A percentile compares a stretch with the other conserved stretches of the same genome.
These are phyloP conservation scores for Trametes cingulata DNA, from an alignment of 768 basidiomycete genomes.

Conservation along the genomic window DNA sequence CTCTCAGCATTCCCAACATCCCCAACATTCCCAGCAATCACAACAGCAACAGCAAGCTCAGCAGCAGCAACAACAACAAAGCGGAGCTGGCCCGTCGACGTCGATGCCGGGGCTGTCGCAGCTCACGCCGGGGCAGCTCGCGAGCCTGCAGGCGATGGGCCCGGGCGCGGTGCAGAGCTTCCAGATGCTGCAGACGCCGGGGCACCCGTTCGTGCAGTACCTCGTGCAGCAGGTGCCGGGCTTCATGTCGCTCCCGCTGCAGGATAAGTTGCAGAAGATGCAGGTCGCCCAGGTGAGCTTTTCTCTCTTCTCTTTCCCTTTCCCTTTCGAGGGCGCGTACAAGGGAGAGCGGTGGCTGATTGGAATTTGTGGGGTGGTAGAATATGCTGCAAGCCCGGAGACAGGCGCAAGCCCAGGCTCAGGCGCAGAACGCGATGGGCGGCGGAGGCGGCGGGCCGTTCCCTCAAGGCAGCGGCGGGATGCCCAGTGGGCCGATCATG, in stretches of 20 bases:
- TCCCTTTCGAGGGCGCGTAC: too few relatives aligned
- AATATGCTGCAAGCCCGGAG: slow-evolving; percentile 35
- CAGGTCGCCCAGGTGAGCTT: slow-evolving; percentile 49
- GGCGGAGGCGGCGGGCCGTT: slow-evolving; percentile 16
- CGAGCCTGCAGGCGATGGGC: slow-evolving; percentile 27
- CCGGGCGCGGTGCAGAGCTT: slow-evolving; percentile 45
- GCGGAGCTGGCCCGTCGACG: slow-evolving; percentile 20
- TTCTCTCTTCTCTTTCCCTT: neutral
- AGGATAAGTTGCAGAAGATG: slow-evolving; percentile 63
- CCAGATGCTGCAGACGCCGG: slow-evolving; percentile 52
- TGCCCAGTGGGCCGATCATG: slow-evolving; percentile 13
- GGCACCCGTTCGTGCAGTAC: slow-evolving; percentile 59
- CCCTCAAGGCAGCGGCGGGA: slow-evolving; percentile 11
- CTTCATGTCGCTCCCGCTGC: slow-evolving; percentile 52
- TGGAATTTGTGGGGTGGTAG: neutral
- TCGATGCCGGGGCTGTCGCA: slow-evolving; percentile 10
- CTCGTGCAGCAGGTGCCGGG: slow-evolving; percentile 52
- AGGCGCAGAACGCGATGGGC: too few relatives aligned
- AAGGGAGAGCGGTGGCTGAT: neutral
- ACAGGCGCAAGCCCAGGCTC: slow-evolving; percentile 20
- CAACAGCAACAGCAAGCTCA: slow-evolving; percentile 24
- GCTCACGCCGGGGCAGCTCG: slow-evolving; percentile 19
- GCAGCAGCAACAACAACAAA: slow-evolving; percentile 11
- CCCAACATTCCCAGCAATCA: slow-evolving; percentile 25
- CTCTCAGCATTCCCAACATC: slow-evolving; percentile 29